A percentile compares a stretch with the other conserved stretches of the same genome.
Conservation (phyloP, 2,329 filamentous ascomycete species). For the Blastomyces percursus region DNA sequence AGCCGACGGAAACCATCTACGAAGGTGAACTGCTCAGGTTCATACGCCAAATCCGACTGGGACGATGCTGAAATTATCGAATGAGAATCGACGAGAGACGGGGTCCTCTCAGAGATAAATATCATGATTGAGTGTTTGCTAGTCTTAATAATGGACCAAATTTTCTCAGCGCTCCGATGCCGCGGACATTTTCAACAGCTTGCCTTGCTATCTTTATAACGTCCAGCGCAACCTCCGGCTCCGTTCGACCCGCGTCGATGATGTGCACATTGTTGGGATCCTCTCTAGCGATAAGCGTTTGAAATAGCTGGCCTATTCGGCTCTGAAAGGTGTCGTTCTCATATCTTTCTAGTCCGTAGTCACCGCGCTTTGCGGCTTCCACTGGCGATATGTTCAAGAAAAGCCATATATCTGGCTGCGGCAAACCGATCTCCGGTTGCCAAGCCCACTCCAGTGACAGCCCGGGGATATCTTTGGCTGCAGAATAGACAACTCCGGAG, state of each 20-base stretch:
- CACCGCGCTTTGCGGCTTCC: constrained; percentile 63
- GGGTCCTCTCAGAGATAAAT: not conserved
- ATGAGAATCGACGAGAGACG: constrained; percentile 15
- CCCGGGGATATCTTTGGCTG: constrained; percentile 65
- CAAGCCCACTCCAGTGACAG: constrained; percentile 71
- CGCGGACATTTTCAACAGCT: constrained; percentile 24
- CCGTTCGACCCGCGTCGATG: constrained; percentile 43
- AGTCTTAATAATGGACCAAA: constrained; percentile 23
- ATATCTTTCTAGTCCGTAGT: constrained; percentile 81
- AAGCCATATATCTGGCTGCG: constrained; percentile 73
- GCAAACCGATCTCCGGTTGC: constrained; percentile 72
- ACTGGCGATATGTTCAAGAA: constrained; percentile 74
- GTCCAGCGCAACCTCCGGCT: constrained; percentile 42
- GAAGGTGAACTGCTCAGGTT: not conserved
- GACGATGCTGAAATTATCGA: constrained; percentile 38
- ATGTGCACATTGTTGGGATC: constrained; percentile 43
- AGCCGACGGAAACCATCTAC: not conserved
- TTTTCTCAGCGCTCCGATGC: constrained; percentile 26
- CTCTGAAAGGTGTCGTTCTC: constrained; percentile 75
- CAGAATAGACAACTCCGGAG: constrained; percentile 84
- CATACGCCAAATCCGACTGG: constrained; percentile 43
- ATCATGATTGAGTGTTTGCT: not conserved
- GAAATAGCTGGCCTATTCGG: constrained; percentile 65
- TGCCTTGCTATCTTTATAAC: constrained; percentile 23
- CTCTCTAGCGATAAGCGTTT: constrained; percentile 37